These are phyloP conservation scores for Colletotrichum eleusines DNA, from an alignment of 2,329 filamentous ascomycete genomes.

Conservation along the genomic window DNA sequence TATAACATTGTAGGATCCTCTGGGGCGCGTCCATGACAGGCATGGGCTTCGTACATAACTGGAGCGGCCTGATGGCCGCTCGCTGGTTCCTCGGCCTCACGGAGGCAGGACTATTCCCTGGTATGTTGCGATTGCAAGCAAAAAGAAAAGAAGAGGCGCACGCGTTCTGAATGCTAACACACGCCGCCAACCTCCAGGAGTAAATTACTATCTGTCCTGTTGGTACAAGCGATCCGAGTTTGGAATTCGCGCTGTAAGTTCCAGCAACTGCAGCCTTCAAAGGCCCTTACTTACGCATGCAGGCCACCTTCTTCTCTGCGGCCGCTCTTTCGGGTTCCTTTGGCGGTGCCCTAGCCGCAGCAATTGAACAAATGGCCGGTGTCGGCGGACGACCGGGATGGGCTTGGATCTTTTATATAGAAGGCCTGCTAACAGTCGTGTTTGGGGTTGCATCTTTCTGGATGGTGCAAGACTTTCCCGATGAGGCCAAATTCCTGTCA, in stretches of 20 bases:
- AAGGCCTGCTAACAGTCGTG: constrained; percentile 77
- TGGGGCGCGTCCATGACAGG: constrained; percentile 79
- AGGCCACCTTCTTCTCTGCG: constrained; percentile 84
- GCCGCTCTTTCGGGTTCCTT: constrained; percentile 85
- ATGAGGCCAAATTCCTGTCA: constrained; percentile 79
- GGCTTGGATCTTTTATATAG: constrained; percentile 77
- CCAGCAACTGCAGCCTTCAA: too few species aligned
- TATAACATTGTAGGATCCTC: constrained; percentile 55
- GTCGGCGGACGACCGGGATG: constrained; percentile 68
- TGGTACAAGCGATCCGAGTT: constrained; percentile 88
- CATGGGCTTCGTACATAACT: constrained; percentile 75
- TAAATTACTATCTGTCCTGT: constrained; percentile 85
- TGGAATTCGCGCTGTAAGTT: constrained; percentile 72
- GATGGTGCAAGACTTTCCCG: constrained; percentile 87
- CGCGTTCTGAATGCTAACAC: too few species aligned
- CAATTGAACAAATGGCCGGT: constrained; percentile 77
- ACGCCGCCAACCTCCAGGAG: too few species aligned
- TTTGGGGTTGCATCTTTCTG: constrained; percentile 78
- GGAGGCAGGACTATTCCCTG: constrained; percentile 82
- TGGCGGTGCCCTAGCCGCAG: constrained; percentile 79
- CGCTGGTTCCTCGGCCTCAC: constrained; percentile 79
- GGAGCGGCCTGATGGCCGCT: constrained; percentile 73
- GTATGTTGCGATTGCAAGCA: too few species aligned
- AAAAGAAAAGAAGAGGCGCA: too few species aligned
- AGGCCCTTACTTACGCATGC: neutral